Percentiles rank a stretch among this genome's conserved stretches.
phyloP scores from a whole-genome alignment of 352 stramenopile species.

The Phytophthora pluvialis region DNA sequence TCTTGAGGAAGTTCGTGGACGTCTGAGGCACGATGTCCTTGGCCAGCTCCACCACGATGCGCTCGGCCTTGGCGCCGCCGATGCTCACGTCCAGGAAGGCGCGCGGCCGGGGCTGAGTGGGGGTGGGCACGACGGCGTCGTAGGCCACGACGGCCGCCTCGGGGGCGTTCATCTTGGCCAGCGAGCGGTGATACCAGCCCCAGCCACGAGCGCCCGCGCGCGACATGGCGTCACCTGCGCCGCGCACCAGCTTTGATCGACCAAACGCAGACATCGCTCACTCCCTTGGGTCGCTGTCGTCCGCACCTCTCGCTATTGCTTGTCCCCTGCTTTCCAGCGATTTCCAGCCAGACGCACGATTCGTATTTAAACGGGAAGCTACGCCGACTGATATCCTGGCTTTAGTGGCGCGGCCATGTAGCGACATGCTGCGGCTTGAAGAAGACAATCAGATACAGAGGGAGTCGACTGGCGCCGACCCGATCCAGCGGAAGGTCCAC shows the following conservation, averaged over 20 bases:
- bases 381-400: neutral
- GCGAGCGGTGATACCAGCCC: conserved; percentile 85
- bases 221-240: conserved; percentile 54
- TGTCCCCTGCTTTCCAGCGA: conserved; percentile 7
- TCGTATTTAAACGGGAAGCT: conserved; percentile 31
- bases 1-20: conserved; percentile 76
- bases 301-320: conserved; percentile 18
- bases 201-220: conserved; percentile 73
- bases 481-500: conserved; percentile 5
- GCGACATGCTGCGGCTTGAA: conserved; percentile 38
- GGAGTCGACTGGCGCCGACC: neutral
- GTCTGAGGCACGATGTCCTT: conserved; percentile 85
- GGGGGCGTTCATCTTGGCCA: conserved; percentile 86
- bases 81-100: conserved; percentile 88
- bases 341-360: conserved; percentile 36
- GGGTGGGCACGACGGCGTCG: conserved; percentile 68
- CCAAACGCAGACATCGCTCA: conserved; percentile 61
- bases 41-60: conserved; percentile 83
- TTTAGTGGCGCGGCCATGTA: conserved; percentile 11
- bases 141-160: conserved; percentile 61
- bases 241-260: conserved; percentile 65
- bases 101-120: conserved; percentile 60
- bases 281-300: neutral
- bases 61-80: conserved; percentile 72
- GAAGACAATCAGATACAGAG: conserved; percentile 11